These are phyloP conservation scores for Hyaloscypha hepaticicola DNA, from an alignment of 495 filamentous ascomycete species.

Conservation along the genomic window DNA sequence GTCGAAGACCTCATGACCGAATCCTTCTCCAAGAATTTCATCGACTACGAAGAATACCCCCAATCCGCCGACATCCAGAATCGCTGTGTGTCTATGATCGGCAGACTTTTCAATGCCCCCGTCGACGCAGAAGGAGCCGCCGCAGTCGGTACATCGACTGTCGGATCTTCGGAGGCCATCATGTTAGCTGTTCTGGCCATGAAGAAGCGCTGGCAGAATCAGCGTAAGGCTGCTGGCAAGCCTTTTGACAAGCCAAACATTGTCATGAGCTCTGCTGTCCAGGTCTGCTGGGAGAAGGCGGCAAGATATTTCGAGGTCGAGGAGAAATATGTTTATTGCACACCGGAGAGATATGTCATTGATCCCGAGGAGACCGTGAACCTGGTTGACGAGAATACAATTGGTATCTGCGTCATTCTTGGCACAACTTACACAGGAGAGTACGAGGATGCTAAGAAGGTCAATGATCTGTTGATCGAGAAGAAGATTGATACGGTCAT, in stretches of 20 bases:
- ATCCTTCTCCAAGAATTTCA: slow-evolving; percentile 88
- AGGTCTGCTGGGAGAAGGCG: slow-evolving; percentile 96
- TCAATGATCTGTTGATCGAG: slow-evolving; percentile 79
- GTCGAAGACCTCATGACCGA: slow-evolving; percentile 90
- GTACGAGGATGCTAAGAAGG: slow-evolving; percentile 87
- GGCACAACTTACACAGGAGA: slow-evolving; percentile 95
- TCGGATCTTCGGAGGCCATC: slow-evolving; percentile 86
- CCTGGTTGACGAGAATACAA: slow-evolving; percentile 92
- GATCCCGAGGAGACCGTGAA: slow-evolving; percentile 80
- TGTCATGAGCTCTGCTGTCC: slow-evolving; percentile 88
- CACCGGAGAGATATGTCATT: slow-evolving; percentile 76
- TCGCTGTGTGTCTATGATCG: slow-evolving; percentile 91
- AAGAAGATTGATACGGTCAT: slow-evolving; percentile 74
- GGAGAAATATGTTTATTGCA: slow-evolving; percentile 86
- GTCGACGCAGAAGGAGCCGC: slow-evolving; percentile 46
- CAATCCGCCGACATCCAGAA: slow-evolving; percentile 89
- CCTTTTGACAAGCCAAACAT: slow-evolving; percentile 77
- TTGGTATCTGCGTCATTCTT: slow-evolving; percentile 87
- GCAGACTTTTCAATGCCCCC: slow-evolving; percentile 78
- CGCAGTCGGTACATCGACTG: slow-evolving; percentile 80
- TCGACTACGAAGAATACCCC: slow-evolving; percentile 91
- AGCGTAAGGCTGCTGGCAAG: slow-evolving; percentile 74
- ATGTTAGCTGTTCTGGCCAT: slow-evolving; percentile 88
- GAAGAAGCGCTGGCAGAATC: slow-evolving; percentile 93
- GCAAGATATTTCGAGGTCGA: slow-evolving; percentile 93